Evolutionary conservation across 129 eudicot species (phyloP).

Genomic region (Daucus carota): DNA sequence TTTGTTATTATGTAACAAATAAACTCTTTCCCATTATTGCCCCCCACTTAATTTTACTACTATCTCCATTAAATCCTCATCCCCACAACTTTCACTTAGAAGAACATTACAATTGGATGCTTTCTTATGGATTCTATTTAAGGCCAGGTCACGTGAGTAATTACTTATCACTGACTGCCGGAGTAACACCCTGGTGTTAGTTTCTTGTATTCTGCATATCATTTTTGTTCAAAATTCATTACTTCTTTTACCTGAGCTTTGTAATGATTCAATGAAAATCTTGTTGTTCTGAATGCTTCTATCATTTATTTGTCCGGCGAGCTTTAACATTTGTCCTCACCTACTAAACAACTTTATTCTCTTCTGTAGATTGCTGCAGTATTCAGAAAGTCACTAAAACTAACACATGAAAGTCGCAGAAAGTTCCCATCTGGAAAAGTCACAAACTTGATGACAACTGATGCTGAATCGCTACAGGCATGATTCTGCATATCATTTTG

Average conservation of each 20-base stretch:
- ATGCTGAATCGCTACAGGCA: conserved; percentile 88
- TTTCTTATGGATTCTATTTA: background rate
- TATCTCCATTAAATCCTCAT: background rate
- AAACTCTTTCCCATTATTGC: background rate
- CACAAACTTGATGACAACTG: conserved; percentile 96
- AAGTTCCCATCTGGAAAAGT: conserved; percentile 74
- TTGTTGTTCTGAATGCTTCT: background rate
- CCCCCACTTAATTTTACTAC: background rate
- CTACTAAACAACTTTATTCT: conserved; percentile 1
- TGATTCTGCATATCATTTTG: conserved; percentile 10
- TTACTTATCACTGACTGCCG: background rate
- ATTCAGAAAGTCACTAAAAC: conserved; percentile 75
- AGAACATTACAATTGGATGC: background rate
- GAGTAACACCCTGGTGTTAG: background rate
- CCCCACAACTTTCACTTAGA: background rate
- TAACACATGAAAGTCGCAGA: conserved; percentile 86
- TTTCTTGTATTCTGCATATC: background rate
- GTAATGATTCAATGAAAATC: background rate
- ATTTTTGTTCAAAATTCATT: background rate
- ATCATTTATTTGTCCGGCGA: background rate
- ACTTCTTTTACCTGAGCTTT: background rate
- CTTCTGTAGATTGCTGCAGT: conserved; percentile 75
- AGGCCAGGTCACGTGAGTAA: background rate
- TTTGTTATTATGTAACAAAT: background rate
- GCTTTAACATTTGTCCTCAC: background rate